phyloP scores from a whole-genome alignment of 345 rosid genomes.

The Salix viminalis region DNA sequence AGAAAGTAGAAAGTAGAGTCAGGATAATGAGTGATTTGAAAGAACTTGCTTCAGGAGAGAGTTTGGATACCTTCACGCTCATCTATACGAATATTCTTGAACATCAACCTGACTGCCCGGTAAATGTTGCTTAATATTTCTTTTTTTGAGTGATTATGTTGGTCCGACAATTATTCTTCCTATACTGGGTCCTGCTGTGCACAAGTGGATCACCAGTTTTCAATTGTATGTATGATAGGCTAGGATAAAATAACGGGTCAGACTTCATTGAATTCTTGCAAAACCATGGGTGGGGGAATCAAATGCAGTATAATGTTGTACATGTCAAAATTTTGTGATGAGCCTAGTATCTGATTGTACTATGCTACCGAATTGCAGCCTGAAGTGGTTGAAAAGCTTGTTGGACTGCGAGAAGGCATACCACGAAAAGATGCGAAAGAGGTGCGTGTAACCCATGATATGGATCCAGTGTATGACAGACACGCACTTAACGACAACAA shows the following conservation, averaged over 20 bases:
- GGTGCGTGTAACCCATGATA: constrained; percentile 34
- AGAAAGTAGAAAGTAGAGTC: constrained; percentile 94
- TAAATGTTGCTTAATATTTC: constrained; percentile 20
- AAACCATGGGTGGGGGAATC: background rate
- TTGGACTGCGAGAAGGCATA: constrained; percentile 87
- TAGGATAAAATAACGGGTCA: background rate
- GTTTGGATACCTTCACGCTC: constrained; percentile 89
- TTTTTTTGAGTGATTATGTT: background rate
- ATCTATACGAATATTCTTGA: constrained; percentile 91
- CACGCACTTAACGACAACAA: background rate
- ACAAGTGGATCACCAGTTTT: background rate
- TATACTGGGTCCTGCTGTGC: background rate
- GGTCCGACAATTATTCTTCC: background rate
- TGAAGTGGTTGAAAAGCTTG: constrained; percentile 98
- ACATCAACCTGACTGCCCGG: constrained; percentile 98
- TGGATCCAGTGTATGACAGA: background rate
- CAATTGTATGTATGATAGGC: background rate
- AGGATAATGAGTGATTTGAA: constrained; percentile 84
- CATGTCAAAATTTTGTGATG: background rate
- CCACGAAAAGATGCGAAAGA: constrained; percentile 97
- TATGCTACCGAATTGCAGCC: constrained; percentile 44
- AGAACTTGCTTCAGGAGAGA: constrained; percentile 98
- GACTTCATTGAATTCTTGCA: background rate
- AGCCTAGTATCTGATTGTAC: background rate
- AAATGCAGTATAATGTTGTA: no score